Base-by-base conservation (phyloP, 2,329 filamentous ascomycete species). In the Aureobasidium sp. region DNA sequence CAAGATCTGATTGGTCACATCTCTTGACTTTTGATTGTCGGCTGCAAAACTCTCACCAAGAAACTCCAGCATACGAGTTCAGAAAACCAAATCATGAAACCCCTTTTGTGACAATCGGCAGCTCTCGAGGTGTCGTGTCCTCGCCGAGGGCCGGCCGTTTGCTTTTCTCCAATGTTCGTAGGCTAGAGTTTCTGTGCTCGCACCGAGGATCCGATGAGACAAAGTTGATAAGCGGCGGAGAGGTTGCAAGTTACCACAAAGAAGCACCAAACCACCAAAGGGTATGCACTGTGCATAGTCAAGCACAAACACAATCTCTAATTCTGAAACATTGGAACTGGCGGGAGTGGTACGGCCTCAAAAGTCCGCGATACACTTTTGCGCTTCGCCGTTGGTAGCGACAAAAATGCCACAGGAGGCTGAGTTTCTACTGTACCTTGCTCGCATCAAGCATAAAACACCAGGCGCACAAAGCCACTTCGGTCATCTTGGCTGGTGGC, bases 371-470 rank as follows among this genome's bases (percentile, higher is more conserved):
- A 57, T 57, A 34, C 31, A 8, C 53, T 57, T 57, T 36, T 29
- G 15, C 14, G 20, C 17, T 34, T 31, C 7, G 9, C 39, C 52
- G 53, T 57, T 57, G 25, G 25, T 20, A 44, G 53, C 53, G 39
- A 57, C 12, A 17, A 57, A 36, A 57, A 20, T 44, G 39, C 53
- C 53, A 57, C 53, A 57, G 34, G 37, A 36, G 53, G 53, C 53
- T 45, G 53, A 57, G 8, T 15, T 41, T 55, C 14, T 11, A 41
- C n/a, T 34, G 31, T 34, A 9, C 36, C 25, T 51, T 31, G 48
- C 8, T 48, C 27, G 45, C 15, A n/a, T 4, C 29, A 4, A 31
- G 45, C 45, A 48, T 48, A 27, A 17, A 51, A n/a, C 25, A 14
- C 34, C 34, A 39, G 31, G 17, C 49, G 49, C n/a, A 8, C 9